These are phyloP conservation scores for Globisporangium heterothallicum DNA, from an alignment of 352 stramenopile species.

Conservation along the genomic window DNA sequence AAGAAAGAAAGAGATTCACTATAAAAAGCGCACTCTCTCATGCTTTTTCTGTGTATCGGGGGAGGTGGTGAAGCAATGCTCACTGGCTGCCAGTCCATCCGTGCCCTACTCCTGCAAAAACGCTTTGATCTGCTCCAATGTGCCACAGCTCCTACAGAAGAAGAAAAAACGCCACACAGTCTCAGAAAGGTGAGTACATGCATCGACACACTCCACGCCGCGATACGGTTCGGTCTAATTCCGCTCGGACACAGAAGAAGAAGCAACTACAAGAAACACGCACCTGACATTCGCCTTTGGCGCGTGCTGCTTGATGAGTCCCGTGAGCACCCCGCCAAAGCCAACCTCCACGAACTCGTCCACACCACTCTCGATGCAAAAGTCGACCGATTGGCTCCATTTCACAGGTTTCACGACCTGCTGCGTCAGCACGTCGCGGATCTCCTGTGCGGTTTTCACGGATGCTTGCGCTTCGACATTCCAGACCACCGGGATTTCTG, in stretches of 20 bases:
- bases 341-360: slow-evolving; percentile 67
- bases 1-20: slow-evolving; percentile 3
- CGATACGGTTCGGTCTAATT: too few species aligned
- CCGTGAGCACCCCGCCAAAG: slow-evolving; percentile 59
- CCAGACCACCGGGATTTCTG: slow-evolving; percentile 69
- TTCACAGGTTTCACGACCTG: slow-evolving; percentile 66
- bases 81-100: too few species aligned
- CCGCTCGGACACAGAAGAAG: too few species aligned
- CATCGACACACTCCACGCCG: too few species aligned
- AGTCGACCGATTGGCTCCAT: slow-evolving; percentile 81
- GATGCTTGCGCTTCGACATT: slow-evolving; percentile 58
- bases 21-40: slow-evolving; percentile 2
- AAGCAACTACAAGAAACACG: too few species aligned
- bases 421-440: slow-evolving; percentile 40
- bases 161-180: slow-evolving; percentile 9
- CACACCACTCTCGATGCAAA: slow-evolving; percentile 41
- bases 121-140: slow-evolving; percentile 43
- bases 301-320: slow-evolving; percentile 71
- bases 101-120: slow-evolving; percentile 29
- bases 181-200: neutral
- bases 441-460: slow-evolving; percentile 29
- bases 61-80: neutral
- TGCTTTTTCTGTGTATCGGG: neutral
- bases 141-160: slow-evolving; percentile 42
- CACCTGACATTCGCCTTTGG: slow-evolving; percentile 23